Percentiles rank a stretch among this genome's conserved stretches.
phyloP scores from a whole-genome alignment of 2,329 filamentous ascomycete genomes.

The Diaporthe citrichinensis region DNA sequence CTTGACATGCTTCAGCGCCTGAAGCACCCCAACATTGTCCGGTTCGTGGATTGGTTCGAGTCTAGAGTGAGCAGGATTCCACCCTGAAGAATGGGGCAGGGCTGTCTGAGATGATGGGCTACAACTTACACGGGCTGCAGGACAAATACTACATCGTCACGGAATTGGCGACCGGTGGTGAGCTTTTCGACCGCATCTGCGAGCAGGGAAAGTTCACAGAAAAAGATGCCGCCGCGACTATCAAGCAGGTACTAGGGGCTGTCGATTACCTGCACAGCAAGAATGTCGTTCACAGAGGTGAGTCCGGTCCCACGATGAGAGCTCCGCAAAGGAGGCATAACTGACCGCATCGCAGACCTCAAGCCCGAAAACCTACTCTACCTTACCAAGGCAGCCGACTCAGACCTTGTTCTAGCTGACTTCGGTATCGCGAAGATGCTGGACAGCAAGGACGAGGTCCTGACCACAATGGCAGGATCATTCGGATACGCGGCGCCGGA shows the following conservation, averaged over 20 bases:
- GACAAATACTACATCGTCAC: constrained; percentile 99
- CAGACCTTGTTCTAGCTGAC: constrained; percentile 92
- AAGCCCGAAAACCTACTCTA: constrained; percentile 99
- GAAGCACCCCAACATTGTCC: constrained; percentile 95
- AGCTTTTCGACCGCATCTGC: constrained; percentile 98
- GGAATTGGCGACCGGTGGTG: constrained; percentile 93
- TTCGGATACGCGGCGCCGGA: constrained; percentile 98
- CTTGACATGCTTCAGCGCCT: constrained; percentile 92
- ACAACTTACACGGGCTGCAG: constrained; percentile 59
- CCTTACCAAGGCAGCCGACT: constrained; percentile 81
- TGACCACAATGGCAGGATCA: constrained; percentile 98
- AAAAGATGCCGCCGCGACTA: constrained; percentile 96
- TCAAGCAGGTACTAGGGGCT: constrained; percentile 91
- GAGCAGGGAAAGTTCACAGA: constrained; percentile 98
- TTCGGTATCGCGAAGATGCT: constrained; percentile 99
- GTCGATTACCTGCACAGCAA: constrained; percentile 95
- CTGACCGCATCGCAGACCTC: constrained; percentile 73
- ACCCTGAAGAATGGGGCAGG: background rate
- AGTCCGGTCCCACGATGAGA: background rate
- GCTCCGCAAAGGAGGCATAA: background rate
- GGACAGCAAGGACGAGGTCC: constrained; percentile 88
- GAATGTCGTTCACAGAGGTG: constrained; percentile 97
- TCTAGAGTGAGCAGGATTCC: constrained; percentile 78
- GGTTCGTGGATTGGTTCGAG: constrained; percentile 99
- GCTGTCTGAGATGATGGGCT: background rate